Evolutionary conservation across 2,329 filamentous ascomycete species (phyloP), one percentile per base, ranked within the genome.

Genomic region (Escovopsis sp.): DNA sequence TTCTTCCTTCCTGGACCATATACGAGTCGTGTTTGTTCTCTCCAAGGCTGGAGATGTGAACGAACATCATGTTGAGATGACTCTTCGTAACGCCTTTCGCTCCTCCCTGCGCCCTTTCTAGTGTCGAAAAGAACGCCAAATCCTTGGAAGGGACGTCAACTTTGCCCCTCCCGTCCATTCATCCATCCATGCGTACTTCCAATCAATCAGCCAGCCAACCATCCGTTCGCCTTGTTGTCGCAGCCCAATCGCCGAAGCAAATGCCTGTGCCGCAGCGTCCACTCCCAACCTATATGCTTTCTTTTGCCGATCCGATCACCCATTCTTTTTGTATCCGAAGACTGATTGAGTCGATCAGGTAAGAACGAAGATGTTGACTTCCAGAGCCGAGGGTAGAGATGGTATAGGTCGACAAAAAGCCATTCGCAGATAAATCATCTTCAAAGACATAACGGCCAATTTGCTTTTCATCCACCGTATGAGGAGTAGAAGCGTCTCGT

Each of bases 351-450:
- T 47, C 45, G 47, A 45, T 43, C 45, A 45, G 39, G 49, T 41
- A 45, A 41, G 46, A 50, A 52, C 43, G 28, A 31, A 50, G 48
- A 43, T 44, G 44, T 43, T 48, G 33, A 38, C 35, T 39, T 37
- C 43, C 51, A 52, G 45, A 47, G 47, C 46, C 46, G 50, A 50
- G 45, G 30, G 35, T 29, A 46, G 39, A 46, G 43, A 42, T 48
- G 43, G 41, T 48, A 48, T 46, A 52, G 41, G 47, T 44, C 45
- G 38, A 46, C 44, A 43, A 25, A 25, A 42, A 39, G 36, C 15
- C 18, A 36, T 44, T 45, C 43, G 41, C 43, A 41, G 13, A 29
- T 42, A 42, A 39, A 41, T 36, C 19, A 36, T 35, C 28, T 18
- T 29, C 27, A 21, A 37, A 42, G 45, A 35, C 35, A 41, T 40